phyloP scores from a whole-genome alignment of 495 filamentous ascomycete genomes.

The Podospora sp. region DNA sequence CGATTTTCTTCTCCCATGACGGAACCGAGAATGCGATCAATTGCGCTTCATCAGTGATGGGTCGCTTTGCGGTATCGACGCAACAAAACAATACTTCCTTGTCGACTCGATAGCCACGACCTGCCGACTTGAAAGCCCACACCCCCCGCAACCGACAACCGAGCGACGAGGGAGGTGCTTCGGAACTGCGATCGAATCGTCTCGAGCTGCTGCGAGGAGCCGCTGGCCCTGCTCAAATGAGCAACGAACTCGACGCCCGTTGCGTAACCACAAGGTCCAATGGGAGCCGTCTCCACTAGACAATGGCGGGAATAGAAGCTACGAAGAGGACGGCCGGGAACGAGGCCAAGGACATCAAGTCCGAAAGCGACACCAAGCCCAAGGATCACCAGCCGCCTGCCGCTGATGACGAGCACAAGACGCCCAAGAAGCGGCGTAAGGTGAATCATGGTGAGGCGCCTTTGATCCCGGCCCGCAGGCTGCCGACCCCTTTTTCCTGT shows the following conservation, averaged over 20 bases:
- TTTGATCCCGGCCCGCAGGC: conserved; percentile 30
- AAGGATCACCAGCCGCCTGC: conserved; percentile 48
- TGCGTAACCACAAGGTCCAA: conserved; percentile 55
- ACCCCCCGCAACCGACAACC: conserved; percentile 11
- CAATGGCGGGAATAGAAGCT: conserved; percentile 44
- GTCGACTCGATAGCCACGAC: conserved; percentile 17
- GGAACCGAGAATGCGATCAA: conserved; percentile 18
- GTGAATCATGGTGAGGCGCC: conserved; percentile 90
- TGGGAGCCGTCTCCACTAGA: conserved; percentile 45
- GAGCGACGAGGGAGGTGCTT: conserved; percentile 23
- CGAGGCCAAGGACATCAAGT: conserved; percentile 53
- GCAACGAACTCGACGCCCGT: conserved; percentile 50
- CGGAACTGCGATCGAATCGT: conserved; percentile 39
- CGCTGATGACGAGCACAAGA: conserved; percentile 54
- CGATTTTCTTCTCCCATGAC: conserved; percentile 22
- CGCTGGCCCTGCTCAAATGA: conserved; percentile 51
- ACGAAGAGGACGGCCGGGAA: conserved; percentile 53
- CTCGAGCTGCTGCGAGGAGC: conserved; percentile 49
- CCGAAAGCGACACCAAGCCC: conserved; percentile 49
- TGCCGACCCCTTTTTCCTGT: conserved; percentile 26
- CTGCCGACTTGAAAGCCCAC: not conserved
- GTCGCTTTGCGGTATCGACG: conserved; percentile 2
- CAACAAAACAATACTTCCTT: not conserved
- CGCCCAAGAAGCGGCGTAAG: conserved; percentile 95
- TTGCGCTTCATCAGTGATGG: conserved; percentile 12